Base-by-base conservation (phyloP, 1,139 yeast species). In the Blastobotrys ciferrii region DNA sequence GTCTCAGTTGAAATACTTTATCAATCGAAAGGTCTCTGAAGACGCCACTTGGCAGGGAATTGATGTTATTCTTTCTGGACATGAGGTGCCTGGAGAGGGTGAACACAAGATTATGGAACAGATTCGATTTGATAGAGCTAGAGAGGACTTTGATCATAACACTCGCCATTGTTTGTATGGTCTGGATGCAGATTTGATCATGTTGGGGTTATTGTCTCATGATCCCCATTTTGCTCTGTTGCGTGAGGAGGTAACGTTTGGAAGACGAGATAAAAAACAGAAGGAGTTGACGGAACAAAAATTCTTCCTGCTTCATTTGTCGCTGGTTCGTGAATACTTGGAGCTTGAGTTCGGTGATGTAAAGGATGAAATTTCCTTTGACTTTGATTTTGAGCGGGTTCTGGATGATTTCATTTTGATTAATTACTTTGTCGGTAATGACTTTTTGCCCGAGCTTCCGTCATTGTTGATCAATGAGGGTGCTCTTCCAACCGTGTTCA, bases 41-140 rank as follows among this genome's bases (percentile, higher is more conserved):
- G 99, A 92, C 65, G 85, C 96, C 1, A 89, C 89, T 42, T 92
- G 98, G 98, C 85, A 84, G 42, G 75, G 82, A 47, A 72, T 92
- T 41, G 91, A 87, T 60, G 84, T 92, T 25, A 80, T 92, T 33
- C 80, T 92, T 44, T 86, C 96, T 63, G 99, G 95, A 59, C 96
- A 95, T 45, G 92, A 95, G 30, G 98, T 91, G 11, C 98, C 99
- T 1, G 99, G 99, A 52, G 99, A 92, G 73, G 99, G 99, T 63
- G 99, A 92, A 69, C 99, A 92, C 73, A 92, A 92, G 66, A 84
- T 92, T 59, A 94, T 92, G 98, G 87, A 86, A 58, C 89, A 85
- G 63, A 87, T 94, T 58, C 81, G 98, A 60, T 77, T 84, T 45
- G 88, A 87, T 68, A 79, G 96, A 65, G 81, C 89, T 43, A 91